Conservation (phyloP, 495 filamentous ascomycete species). For the Wilcoxina mikolae region DNA sequence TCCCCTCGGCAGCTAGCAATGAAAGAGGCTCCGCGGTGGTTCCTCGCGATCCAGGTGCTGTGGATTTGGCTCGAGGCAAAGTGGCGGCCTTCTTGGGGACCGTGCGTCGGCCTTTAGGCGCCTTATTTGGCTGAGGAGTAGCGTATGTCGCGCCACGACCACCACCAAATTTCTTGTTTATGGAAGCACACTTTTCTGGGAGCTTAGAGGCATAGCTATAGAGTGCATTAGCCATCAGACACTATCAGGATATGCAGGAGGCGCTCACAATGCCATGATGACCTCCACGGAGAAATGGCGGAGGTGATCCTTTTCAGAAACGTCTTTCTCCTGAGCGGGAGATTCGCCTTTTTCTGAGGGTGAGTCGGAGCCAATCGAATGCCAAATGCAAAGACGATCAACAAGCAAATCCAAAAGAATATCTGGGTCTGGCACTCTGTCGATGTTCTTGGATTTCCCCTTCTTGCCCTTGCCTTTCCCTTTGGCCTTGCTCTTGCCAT, state of each 20-base stretch:
- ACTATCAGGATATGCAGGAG: background rate
- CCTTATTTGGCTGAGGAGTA: background rate
- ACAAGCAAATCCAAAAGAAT: constrained; percentile 68
- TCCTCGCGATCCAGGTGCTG: background rate
- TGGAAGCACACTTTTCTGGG: constrained; percentile 59
- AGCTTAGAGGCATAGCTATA: constrained; percentile 63
- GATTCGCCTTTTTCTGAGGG: constrained; percentile 40
- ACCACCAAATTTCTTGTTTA: constrained; percentile 79
- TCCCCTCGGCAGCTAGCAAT: constrained; percentile 15
- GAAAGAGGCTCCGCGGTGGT: background rate
- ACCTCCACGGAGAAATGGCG: constrained; percentile 83
- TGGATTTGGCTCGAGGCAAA: background rate
- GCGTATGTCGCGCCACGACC: constrained; percentile 30
- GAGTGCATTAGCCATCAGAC: background rate
- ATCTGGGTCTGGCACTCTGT: constrained; percentile 37
- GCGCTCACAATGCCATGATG: constrained; percentile 80
- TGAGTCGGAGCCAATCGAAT: constrained; percentile 53
- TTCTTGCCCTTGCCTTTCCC: constrained; percentile 22
- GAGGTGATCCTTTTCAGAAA: constrained; percentile 41
- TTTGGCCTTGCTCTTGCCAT: constrained; percentile 13
- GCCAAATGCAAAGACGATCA: constrained; percentile 92
- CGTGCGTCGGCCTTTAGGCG: background rate
- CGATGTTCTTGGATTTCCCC: constrained; percentile 34
- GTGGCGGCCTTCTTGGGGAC: background rate
- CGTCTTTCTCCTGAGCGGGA: constrained; percentile 26